Evolutionary conservation across 371 early-diverging fungal genomes (phyloP), one percentile per base, ranked within the genome.

Genomic region (Coemansia sp.): DNA sequence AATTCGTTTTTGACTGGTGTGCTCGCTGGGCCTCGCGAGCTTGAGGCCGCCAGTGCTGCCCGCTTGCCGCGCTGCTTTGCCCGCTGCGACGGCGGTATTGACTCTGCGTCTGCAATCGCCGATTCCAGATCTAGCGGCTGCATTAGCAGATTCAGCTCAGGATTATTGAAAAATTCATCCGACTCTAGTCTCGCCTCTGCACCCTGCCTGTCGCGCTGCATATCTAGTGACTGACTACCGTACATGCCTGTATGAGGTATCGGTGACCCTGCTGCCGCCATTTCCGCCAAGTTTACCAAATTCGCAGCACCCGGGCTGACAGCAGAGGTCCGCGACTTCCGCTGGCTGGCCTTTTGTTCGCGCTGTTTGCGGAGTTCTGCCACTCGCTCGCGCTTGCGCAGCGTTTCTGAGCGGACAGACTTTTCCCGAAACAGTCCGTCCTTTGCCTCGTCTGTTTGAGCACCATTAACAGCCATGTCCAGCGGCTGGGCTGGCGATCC

Each of bases 321-420:
- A n/a, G 13, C 47, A 16, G 39, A 10, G 56, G 52, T 29, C 56
- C 53, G 39, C 21, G 55, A 24, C 27, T 13, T 16, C 26, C 62
- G 45, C 37, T 40, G 52, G 45, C 29, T 42, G 29, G 16, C 40
- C 27, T 54, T 27, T 39, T 68, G 58, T 21, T 71, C 59, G 5
- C 76, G 63, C n/a, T 59, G 57, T 3, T 59, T 50, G 13, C 76
- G 68, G 29, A 76, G 63, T 55, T 76, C 76, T 0, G 73, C 73
- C 22, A 76, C 62, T 18, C 64, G 64, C 37, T 76, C 68, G 5
- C 73, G 73, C 29, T 68, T 72, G 39, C 72, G 76, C 61, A 63
- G 11, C 0, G 68, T 72, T 4, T 64, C 65, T 10, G 63, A 62
- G 6, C 69, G 68, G 3, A 72, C 29, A 3, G 76, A 61, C 31